Base-by-base conservation (phyloP, 306 rosid genomes). In the Gleditsia sinensis region DNA sequence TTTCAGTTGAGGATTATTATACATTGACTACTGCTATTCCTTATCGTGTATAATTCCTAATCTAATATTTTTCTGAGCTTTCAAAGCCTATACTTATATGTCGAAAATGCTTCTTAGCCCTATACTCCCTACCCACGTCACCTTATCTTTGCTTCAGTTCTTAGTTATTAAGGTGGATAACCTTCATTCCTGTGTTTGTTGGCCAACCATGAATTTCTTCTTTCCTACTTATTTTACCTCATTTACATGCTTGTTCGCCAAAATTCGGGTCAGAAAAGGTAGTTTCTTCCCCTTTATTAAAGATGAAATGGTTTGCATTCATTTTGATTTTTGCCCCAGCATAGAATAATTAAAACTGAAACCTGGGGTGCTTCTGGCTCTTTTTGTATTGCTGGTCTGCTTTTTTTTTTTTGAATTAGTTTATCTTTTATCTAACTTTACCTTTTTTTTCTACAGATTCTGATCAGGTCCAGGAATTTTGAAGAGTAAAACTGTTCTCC, bases 111-210 rank as follows among this genome's bases (percentile, higher is more conserved):
- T 63, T 71, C 59, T 27, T 25, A 46, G 16, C 63, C 43, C 63
- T 69, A 39, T 50, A 32, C 76, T 51, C 74, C 49, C 51, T 71
- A 54, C 43, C 69, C 0, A 16, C 6, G 10, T 77, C 75, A 21
- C 53, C 39, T 64, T n/a, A 24, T 67, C 46, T 55, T 75, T 67
- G 77, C 14, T 61, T 81, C 60, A 46, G 25, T 24, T 13, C 75
- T 78, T 67, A 39, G 57, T 67, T 32, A 42, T 71, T 28, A 70
- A 14, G 57, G 59, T 71, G 51, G 50, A 17, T 79, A 33, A 59
- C 76, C 48, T 74, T 72, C 12, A 70, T 64, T 78, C 71, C 51
- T 40, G 69, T 63, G 76, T 86, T 88, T 76, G 89, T 85, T 75
- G 85, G 83, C 80, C 87, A 76, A 83, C 78, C 61, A 16, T 61